A percentile compares a stretch with the other conserved stretches of the same genome.
Conservation (phyloP, 1,139 yeast species). For the Saccharomycopsis hybrid region DNA sequence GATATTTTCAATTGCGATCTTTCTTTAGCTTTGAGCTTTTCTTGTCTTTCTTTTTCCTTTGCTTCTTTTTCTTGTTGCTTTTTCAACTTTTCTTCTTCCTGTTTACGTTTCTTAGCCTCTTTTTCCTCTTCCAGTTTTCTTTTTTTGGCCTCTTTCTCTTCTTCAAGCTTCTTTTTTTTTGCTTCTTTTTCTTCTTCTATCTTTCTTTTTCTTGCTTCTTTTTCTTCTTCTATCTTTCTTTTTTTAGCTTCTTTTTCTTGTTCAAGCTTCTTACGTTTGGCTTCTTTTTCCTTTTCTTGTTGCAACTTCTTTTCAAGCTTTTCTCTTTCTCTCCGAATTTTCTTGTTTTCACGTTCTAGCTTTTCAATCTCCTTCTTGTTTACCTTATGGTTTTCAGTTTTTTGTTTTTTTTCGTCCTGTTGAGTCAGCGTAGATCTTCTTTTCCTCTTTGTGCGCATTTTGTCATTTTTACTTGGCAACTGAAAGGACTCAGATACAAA, state of each 20-base stretch:
- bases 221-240: conserved; percentile 8
- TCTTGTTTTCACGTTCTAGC: background rate
- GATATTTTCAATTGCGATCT: conserved; percentile 49
- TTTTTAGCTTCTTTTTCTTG: background rate
- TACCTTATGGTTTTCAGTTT: background rate
- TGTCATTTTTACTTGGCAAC: no score
- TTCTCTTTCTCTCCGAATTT: background rate
- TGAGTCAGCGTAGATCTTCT: no score
- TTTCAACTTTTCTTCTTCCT: conserved; percentile 7
- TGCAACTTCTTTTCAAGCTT: conserved; percentile 1
- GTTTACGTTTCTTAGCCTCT: conserved; percentile 10
- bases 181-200: conserved; percentile 8
- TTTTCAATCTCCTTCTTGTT: background rate
- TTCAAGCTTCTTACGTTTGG: background rate
- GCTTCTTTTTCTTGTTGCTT: conserved; percentile 33
- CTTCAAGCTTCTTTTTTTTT: conserved; percentile 6
- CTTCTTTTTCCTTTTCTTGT: background rate
- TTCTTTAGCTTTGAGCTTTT: conserved; percentile 29
- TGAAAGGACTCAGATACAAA: no score
- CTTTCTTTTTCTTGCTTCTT: conserved; percentile 5
- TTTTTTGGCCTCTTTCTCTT: conserved; percentile 6
- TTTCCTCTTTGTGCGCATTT: no score
- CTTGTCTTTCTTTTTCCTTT: conserved; percentile 29
- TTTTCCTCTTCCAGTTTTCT: conserved; percentile 12
- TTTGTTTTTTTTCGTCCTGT: background rate